A percentile compares a stretch with the other conserved stretches of the same genome.
Conservation (phyloP, 1,284 basidiomycete genomes). For the Gomphus sp. region DNA sequence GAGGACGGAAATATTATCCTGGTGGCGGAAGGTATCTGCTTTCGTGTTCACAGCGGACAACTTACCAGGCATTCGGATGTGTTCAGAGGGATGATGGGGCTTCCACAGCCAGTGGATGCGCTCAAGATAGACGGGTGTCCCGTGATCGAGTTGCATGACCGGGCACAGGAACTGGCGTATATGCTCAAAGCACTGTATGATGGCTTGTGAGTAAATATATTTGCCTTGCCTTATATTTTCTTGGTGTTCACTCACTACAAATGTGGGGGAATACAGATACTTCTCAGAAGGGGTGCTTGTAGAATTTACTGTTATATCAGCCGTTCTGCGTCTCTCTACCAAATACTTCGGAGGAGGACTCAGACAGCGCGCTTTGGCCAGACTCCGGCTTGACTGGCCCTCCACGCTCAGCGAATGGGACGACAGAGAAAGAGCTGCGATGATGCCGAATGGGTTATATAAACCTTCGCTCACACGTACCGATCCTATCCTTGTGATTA, state of each 20-base stretch:
- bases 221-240: not conserved
- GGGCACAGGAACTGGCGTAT: conserved; percentile 47
- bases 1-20: conserved; percentile 60
- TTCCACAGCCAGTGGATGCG: conserved; percentile 42
- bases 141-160: conserved; percentile 44
- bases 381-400: conserved; percentile 54
- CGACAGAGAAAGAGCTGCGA: conserved; percentile 44
- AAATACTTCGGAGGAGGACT: conserved; percentile 62
- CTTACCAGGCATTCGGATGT: conserved; percentile 64
- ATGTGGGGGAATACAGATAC: conserved; percentile 20
- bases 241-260: conserved; percentile 2
- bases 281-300: conserved; percentile 33
- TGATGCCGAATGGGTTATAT: conserved; percentile 31
- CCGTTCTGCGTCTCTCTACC: conserved; percentile 53
- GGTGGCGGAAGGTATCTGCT: conserved; percentile 42
- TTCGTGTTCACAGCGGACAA: conserved; percentile 66
- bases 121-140: conserved; percentile 40
- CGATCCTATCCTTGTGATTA: conserved; percentile 55
- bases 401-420: conserved; percentile 56
- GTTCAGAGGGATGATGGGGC: conserved; percentile 51
- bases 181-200: conserved; percentile 55
- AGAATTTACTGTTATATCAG: conserved; percentile 48
- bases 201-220: conserved; percentile 28
- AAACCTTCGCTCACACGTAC: conserved; percentile 35
- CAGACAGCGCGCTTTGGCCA: conserved; percentile 43